Percentiles rank a stretch among this genome's conserved stretches.
Evolutionary conservation across 1,139 yeast genomes (phyloP).

Genomic region (Martiniozyma asiatica): DNA sequence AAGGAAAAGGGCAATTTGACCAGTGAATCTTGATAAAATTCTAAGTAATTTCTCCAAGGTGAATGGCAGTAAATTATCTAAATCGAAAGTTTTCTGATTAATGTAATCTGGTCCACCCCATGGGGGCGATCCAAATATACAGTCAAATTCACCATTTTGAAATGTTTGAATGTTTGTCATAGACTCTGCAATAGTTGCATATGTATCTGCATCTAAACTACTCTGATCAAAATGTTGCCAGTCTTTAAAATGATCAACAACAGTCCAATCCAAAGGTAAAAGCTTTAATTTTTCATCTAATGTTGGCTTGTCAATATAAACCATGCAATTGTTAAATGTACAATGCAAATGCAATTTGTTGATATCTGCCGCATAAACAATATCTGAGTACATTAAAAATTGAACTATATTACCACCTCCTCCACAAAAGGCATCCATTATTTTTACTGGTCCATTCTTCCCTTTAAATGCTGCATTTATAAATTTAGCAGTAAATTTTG

Average conservation of each 20-base stretch:
- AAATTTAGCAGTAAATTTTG: slow-evolving; percentile 50
- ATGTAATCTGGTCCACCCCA: slow-evolving; percentile 89
- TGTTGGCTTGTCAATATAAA: slow-evolving; percentile 30
- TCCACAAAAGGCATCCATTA: slow-evolving; percentile 79
- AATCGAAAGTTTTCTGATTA: slow-evolving; percentile 33
- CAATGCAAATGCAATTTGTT: slow-evolving; percentile 51
- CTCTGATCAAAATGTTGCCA: slow-evolving; percentile 3
- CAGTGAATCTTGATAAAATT: slow-evolving; percentile 31
- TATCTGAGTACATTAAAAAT: slow-evolving; percentile 48
- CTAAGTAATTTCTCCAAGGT: slow-evolving; percentile 32
- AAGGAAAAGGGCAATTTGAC: slow-evolving; percentile 56
- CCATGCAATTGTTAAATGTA: slow-evolving; percentile 57
- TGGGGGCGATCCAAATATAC: slow-evolving; percentile 81
- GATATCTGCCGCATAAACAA: slow-evolving; percentile 58
- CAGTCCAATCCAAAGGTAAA: slow-evolving; percentile 45
- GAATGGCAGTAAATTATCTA: slow-evolving; percentile 47
- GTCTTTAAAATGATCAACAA: slow-evolving; percentile 15
- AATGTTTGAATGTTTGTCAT: slow-evolving; percentile 10
- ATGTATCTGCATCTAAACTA: slow-evolving; percentile 17
- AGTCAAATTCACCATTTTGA: slow-evolving; percentile 34
- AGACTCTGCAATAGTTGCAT: slow-evolving; percentile 11
- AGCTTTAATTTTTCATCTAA: slow-evolving; percentile 37
- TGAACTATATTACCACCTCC: slow-evolving; percentile 93
- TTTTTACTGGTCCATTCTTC: slow-evolving; percentile 8
- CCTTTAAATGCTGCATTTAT: slow-evolving; percentile 34